Evolutionary conservation across 495 filamentous ascomycete genomes (phyloP).

Genomic region (Aspergillus panamensis): DNA sequence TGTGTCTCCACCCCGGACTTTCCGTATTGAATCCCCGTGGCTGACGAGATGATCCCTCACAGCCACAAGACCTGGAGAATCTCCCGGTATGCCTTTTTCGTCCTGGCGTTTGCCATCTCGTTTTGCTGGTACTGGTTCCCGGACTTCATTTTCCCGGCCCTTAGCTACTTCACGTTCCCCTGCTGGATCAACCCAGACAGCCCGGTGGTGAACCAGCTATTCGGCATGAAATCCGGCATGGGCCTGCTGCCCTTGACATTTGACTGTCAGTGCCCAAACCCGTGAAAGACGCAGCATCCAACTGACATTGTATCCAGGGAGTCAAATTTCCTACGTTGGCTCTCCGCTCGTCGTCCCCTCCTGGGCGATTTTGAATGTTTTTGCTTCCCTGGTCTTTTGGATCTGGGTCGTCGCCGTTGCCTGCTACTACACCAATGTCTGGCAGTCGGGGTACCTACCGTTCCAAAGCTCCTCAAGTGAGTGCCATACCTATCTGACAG

Average conservation of each 20-base stretch:
- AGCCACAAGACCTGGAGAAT: conserved; percentile 67
- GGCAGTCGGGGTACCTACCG: conserved; percentile 40
- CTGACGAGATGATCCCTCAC: too few relatives aligned
- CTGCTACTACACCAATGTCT: conserved; percentile 50
- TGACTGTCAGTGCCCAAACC: conserved; percentile 45
- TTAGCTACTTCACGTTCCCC: conserved; percentile 80
- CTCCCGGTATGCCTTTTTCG: conserved; percentile 76
- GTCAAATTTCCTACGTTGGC: conserved; percentile 80
- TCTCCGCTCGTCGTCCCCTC: conserved; percentile 76
- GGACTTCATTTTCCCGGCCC: conserved; percentile 70
- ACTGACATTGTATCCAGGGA: conserved; percentile 48
- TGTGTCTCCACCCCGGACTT: too few relatives aligned
- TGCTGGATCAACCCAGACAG: conserved; percentile 81
- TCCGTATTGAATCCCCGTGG: too few relatives aligned
- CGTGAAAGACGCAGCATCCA: too few relatives aligned
- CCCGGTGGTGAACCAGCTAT: conserved; percentile 73
- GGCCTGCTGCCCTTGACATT: conserved; percentile 80
- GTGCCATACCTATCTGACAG: not conserved
- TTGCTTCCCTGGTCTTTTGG: conserved; percentile 67
- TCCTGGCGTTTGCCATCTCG: conserved; percentile 55
- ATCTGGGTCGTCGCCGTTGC: conserved; percentile 71
- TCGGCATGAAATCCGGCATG: conserved; percentile 73
- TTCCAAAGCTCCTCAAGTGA: conserved; percentile 30
- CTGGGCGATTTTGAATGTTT: conserved; percentile 81
- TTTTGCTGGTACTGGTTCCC: conserved; percentile 76